These are phyloP conservation scores for Colletotrichum sidae DNA, from an alignment of 2,329 filamentous ascomycete species.

Conservation along the genomic window DNA sequence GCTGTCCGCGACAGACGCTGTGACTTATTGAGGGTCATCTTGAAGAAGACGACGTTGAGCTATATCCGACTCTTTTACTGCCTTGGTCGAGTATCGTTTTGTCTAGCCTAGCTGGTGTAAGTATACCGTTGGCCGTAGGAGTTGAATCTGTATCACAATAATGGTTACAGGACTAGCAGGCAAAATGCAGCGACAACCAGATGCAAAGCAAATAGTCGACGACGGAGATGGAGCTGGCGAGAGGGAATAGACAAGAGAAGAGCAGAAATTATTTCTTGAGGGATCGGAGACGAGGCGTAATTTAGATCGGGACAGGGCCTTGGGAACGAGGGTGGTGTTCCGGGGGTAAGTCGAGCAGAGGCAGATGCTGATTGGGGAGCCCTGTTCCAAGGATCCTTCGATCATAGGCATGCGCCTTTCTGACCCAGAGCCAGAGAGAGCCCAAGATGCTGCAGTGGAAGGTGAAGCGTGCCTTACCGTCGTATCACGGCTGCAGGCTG, in stretches of 20 bases:
- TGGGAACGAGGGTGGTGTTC: slow-evolving; percentile 10
- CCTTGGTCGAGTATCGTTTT: too few species aligned
- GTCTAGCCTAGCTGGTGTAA: too few species aligned
- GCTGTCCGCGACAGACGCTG: slow-evolving; percentile 46
- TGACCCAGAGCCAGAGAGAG: neutral
- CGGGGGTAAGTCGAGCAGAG: slow-evolving; percentile 6
- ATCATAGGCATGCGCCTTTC: slow-evolving; percentile 27
- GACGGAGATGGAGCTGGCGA: slow-evolving; percentile 4
- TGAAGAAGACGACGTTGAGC: neutral
- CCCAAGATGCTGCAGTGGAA: slow-evolving; percentile 4
- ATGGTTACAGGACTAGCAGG: too few species aligned
- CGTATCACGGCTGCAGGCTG: slow-evolving; percentile 19
- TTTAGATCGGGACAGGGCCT: slow-evolving; percentile 33
- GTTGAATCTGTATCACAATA: too few species aligned
- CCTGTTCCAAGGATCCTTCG: slow-evolving; percentile 30
- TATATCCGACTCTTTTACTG: too few species aligned
- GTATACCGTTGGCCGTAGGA: too few species aligned
- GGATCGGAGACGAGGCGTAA: slow-evolving; percentile 33
- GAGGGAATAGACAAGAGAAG: slow-evolving; percentile 10
- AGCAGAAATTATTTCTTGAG: neutral
- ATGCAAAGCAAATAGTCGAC: neutral
- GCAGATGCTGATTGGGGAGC: slow-evolving; percentile 33
- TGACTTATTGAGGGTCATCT: neutral
- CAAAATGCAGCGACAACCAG: neutral
- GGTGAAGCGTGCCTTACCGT: slow-evolving; percentile 10